Evolutionary conservation across 2,329 filamentous ascomycete species (phyloP), one percentile per base, ranked within the genome.

Genomic region (Hymenotorrendiella dingleyae): DNA sequence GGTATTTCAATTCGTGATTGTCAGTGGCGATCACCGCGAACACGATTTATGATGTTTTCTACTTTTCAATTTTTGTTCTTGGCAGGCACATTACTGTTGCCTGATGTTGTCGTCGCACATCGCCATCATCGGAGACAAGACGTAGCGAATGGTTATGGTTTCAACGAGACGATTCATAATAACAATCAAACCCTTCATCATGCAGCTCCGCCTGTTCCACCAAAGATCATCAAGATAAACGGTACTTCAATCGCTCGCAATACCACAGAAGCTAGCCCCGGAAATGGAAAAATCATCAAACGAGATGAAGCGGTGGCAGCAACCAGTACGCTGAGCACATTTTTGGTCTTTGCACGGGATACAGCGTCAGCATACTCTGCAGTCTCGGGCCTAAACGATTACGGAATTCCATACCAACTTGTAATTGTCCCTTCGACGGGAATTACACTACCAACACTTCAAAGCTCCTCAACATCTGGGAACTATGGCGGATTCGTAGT

Each of bases 391-490:
- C 66, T 81, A 4, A 71, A 75, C 51, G 76, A 68, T 45, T 80
- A 80, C 53, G 76, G 77, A 29, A 80, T 82, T 47, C 75, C 76
- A 2, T 80, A 69, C 54, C 64, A 78, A 51, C 65, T 69, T 4
- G 52, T 79, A 8, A 53, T 72, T 14, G 74, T 82, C 19, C 74
- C 75, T 4, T 64, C 73, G 49, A 54, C 54, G 6, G 78, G 77
- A 12, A 62, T 66, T 9, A 48, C 62, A 14, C 66, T 82, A 24
- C 47, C 21, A 22, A 39, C 14, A 29, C 42, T 20, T 33, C 34
- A 21, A 37, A 34, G 4, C 10, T 42, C 38, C 11, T 28, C 35
- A 12, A 35, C 17, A 30, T 23, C 28, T 3, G 44, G 21, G n/a
- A 36, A 24, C 27, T 41, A 36, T 40, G 41, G 14, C 4, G 47